A percentile compares a stretch with the other conserved stretches of the same genome.
Conservation (phyloP, 2,329 filamentous ascomycete genomes). For the Aureobasidium leucospermi region DNA sequence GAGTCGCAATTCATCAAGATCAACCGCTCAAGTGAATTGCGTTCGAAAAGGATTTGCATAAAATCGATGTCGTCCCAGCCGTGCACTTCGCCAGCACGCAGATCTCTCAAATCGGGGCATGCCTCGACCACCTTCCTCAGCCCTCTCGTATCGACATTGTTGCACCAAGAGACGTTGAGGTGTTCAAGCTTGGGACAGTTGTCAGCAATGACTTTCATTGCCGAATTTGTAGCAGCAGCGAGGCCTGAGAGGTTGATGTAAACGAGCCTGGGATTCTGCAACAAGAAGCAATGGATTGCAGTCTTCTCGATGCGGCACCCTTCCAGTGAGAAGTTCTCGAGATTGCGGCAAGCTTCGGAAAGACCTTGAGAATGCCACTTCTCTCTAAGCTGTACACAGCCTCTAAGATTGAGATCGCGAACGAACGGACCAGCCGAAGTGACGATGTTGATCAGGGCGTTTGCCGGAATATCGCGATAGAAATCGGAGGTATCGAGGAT, state of each 20-base stretch:
- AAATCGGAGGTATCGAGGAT: slow-evolving; percentile 72
- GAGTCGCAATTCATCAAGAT: slow-evolving; percentile 73
- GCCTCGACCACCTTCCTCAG: slow-evolving; percentile 64
- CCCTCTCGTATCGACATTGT: slow-evolving; percentile 71
- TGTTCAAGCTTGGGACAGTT: slow-evolving; percentile 75
- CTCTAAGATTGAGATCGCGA: slow-evolving; percentile 80
- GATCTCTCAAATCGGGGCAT: slow-evolving; percentile 67
- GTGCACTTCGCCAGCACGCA: slow-evolving; percentile 72
- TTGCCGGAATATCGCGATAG: slow-evolving; percentile 78
- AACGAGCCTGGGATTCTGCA: slow-evolving; percentile 70
- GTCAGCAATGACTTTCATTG: slow-evolving; percentile 77
- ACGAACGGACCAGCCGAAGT: slow-evolving; percentile 81
- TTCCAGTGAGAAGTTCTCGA: slow-evolving; percentile 81
- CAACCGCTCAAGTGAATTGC: slow-evolving; percentile 76
- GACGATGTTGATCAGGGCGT: slow-evolving; percentile 78
- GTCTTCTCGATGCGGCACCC: slow-evolving; percentile 79
- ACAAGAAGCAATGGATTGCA: slow-evolving; percentile 68
- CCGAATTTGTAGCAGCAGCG: slow-evolving; percentile 68
- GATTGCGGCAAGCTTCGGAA: slow-evolving; percentile 76
- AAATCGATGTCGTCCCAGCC: slow-evolving; percentile 71
- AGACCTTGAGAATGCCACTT: slow-evolving; percentile 70
- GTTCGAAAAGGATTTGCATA: slow-evolving; percentile 66
- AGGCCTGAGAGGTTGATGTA: slow-evolving; percentile 83
- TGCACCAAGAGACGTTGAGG: slow-evolving; percentile 91
- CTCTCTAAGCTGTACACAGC: slow-evolving; percentile 82